Evolutionary conservation across 257 asterid genomes (phyloP), one percentile per base, ranked within the genome.

Genomic region (Ilex asprella): DNA sequence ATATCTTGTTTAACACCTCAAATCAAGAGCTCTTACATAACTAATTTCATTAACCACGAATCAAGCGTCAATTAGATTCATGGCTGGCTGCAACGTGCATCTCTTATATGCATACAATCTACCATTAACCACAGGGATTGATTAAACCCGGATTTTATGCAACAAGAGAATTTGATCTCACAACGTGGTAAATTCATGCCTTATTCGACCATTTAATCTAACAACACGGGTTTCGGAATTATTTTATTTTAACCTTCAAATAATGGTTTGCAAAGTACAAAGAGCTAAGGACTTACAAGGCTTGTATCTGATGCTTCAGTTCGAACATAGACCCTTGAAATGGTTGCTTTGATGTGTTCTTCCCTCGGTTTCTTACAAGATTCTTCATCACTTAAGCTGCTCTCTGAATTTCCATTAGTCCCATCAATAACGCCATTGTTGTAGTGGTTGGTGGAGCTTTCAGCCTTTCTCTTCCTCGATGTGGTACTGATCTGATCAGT

Each of bases 371-470:
- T 89, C 87, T 87, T 93, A 31, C 67, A 60, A 1, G 94, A 79
- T 55, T 82, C 95, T 72, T 89, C 97, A 58, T 87, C 97, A 59
- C 92, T 84, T 0, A 95, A 89, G 76, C 94, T 87, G 70, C 94
- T 82, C 67, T 84, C 97, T 6, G 89, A 78, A 21, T 77, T 65
- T 14, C 82, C 81, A 31, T 63, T 79, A 16, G 61, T 57, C 12
- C 31, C 73, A 21, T 62, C 70, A n/a, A 30, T 47, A 31, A 31
- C 16, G 12, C 29, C 65, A 59, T 47, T 70, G 32, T 64, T 63
- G 43, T 53, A 59, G 39, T 30, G 47, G 70, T 50, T 61, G 59
- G 30, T 56, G 39, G 63, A 51, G 73, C 53, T 77, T 46, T 82
- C 84, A 7, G 82, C 61, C 72, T 86, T 91, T 61, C 93, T 79